Evolutionary conservation across 164 flowering plant genomes (phyloP).

Genomic region (Euptelea pleiosperma): DNA sequence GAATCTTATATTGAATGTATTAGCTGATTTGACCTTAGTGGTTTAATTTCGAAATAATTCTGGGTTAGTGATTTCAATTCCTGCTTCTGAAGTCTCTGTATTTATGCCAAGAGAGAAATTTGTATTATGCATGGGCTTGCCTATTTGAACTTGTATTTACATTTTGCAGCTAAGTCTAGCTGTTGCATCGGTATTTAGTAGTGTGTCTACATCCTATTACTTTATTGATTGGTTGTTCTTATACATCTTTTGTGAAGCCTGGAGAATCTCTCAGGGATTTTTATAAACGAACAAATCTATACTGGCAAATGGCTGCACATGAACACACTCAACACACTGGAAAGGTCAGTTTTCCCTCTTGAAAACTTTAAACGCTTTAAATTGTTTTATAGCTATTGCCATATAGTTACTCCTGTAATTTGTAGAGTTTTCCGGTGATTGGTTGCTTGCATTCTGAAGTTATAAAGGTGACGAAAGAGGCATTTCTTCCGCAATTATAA

Average conservation of each 20-base stretch:
- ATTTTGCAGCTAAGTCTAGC: neutral
- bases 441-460: neutral
- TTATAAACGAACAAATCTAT: constrained; percentile 75
- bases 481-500: too few species aligned
- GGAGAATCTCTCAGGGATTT: constrained; percentile 92
- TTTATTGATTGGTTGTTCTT: constrained; percentile 1
- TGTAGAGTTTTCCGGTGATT: neutral
- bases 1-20: too few species aligned
- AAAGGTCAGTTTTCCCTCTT: constrained; percentile 50
- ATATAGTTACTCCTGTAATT: neutral
- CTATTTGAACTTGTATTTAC: too few species aligned
- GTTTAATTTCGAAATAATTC: neutral
- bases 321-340: constrained; percentile 99
- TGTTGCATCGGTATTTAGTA: neutral
- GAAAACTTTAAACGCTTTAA: neutral
- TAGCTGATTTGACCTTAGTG: too few species aligned
- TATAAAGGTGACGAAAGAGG: too few species aligned
- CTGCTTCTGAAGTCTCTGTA: too few species aligned
- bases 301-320: constrained; percentile 99
- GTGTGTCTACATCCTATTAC: neutral
- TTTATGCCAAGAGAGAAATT: too few species aligned
- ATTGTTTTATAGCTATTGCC: neutral
- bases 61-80: too few species aligned
- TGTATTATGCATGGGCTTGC: too few species aligned
- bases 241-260: constrained; percentile 51